Base-by-base conservation (phyloP, 2,329 filamentous ascomycete genomes). In the Capronia coronata region DNA sequence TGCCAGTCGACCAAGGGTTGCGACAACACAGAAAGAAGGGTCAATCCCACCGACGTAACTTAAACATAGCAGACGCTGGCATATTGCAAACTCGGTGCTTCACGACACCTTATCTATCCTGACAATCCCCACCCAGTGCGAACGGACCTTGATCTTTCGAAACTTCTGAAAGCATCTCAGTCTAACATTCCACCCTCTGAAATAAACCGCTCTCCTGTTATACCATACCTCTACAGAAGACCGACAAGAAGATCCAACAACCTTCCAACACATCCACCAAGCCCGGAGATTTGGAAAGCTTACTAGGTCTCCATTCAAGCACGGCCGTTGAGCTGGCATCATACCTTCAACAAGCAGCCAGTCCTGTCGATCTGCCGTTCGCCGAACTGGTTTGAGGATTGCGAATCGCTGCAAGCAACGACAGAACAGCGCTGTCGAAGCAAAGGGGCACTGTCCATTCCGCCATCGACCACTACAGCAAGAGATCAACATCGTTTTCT, bases 281-380 rank as follows among this genome's bases (percentile, higher is more conserved):
- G 19, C 16, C n/a, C 35, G 25, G 37, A 42, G 37, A 37, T 45
- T 45, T 35, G 43, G 19, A 22, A 37, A 45, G 18, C 19, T 6
- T 29, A 21, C 38, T 11, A 29, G 22, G 21, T 32, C 43, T 29
- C 27, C 30, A 38, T 23, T n/a, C 46, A 9, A 27, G n/a, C 43
- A 39, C 51, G 25, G 43, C 48, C 43, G 47, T 54, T 40, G 38
- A 44, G 25, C 38, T 35, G 44, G 40, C 47, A 40, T 45, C 22
- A 30, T 43, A 19, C 30, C 27, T 32, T 25, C 43, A 30, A 45
- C 48, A 51, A 49, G 22, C 41, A 43, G 34, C 51, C 49, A 51
- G 48, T 49, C 48, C 48, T 51, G 50, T 37, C 51, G 50, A 56
- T 58, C 56, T 58, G 53, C 56, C 56, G 56, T 49, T 54, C 54